Conservation (phyloP, 441 rosid genomes). For the Corymbia calophylla region DNA sequence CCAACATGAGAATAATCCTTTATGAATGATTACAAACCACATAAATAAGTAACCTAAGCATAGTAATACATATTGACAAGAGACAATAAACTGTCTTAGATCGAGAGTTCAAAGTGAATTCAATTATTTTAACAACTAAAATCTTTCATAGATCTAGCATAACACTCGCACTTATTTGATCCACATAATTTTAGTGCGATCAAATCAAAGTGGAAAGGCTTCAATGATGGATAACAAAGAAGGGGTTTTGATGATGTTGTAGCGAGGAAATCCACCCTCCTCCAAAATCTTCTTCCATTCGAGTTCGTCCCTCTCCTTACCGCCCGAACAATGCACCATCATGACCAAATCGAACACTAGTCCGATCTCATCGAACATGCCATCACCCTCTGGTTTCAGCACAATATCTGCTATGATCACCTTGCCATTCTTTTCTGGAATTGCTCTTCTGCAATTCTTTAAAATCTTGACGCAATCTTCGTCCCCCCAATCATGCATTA, state of each 20-base stretch:
- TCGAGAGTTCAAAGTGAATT: background rate
- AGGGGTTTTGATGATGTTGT: background rate
- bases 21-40: background rate
- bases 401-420: slow-evolving; percentile 3
- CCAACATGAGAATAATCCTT: background rate
- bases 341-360: background rate
- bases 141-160: background rate
- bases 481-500: slow-evolving; percentile 9
- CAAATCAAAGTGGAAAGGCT: background rate
- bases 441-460: slow-evolving; percentile 4
- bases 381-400: background rate
- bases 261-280: background rate
- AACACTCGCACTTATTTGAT: background rate
- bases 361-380: background rate
- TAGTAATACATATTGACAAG: background rate
- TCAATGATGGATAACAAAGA: background rate
- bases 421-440: background rate
- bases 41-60: background rate
- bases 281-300: background rate
- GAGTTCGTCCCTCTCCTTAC: slow-evolving; percentile 3
- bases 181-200: background rate
- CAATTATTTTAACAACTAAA: background rate
- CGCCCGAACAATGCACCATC: background rate
- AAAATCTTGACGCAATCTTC: slow-evolving; percentile 3
- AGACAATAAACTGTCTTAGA: background rate